Percentiles rank a stretch among this genome's conserved stretches.
These are phyloP conservation scores for Penicillium robsamsonii DNA, from an alignment of 495 filamentous ascomycete species.

Conservation along the genomic window DNA sequence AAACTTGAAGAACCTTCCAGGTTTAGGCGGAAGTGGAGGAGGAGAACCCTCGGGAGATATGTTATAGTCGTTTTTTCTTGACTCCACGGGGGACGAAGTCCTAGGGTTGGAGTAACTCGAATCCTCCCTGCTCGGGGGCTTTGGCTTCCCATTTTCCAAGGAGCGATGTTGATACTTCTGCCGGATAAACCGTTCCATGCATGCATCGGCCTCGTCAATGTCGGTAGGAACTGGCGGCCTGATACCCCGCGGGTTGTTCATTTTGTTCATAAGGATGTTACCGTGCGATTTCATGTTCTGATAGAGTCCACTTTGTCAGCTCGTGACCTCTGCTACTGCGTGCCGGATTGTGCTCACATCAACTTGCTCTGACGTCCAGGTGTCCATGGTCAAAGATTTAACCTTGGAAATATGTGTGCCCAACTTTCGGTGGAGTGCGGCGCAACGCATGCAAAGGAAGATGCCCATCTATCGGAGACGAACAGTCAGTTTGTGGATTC, in stretches of 20 bases:
- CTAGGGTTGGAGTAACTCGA: constrained; percentile 35
- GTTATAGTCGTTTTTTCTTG: constrained; percentile 8
- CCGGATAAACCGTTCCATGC: constrained; percentile 90
- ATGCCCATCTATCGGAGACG: constrained; percentile 69
- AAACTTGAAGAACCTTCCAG: constrained; percentile 72
- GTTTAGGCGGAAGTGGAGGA: constrained; percentile 83
- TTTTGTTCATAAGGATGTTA: constrained; percentile 79
- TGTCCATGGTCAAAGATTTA: constrained; percentile 97
- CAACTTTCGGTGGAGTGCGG: constrained; percentile 90
- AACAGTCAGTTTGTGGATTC: constrained; percentile 24
- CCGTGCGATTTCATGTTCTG: constrained; percentile 92
- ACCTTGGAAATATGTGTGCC: constrained; percentile 98
- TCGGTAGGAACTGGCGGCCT: constrained; percentile 82
- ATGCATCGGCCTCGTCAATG: constrained; percentile 84
- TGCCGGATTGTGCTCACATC: constrained; percentile 60
- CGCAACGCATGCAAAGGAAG: constrained; percentile 98
- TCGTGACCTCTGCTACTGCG: background rate
- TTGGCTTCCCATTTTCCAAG: constrained; percentile 53
- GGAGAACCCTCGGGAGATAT: constrained; percentile 52
- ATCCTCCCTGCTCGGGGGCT: constrained; percentile 45
- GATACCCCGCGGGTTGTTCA: constrained; percentile 80
- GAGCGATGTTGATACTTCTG: constrained; percentile 80
- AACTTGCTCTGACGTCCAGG: constrained; percentile 91
- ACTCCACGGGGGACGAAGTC: constrained; percentile 8
- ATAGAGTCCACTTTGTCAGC: constrained; percentile 19